A percentile compares a stretch with the other conserved stretches of the same genome.
These are phyloP conservation scores for Daldinia childiae DNA, from an alignment of 495 filamentous ascomycete species.

Conservation along the genomic window DNA sequence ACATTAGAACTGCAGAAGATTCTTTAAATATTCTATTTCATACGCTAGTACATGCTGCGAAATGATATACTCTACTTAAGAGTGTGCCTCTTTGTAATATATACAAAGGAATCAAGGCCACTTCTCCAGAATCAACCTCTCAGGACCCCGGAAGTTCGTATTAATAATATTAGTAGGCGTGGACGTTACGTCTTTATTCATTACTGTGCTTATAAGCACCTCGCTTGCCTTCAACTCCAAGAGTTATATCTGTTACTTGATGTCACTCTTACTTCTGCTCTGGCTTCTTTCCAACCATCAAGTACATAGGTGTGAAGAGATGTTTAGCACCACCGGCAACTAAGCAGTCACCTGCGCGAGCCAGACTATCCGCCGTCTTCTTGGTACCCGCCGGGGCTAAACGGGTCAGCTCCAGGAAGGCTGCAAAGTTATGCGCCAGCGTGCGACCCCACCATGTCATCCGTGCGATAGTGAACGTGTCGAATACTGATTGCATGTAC, in stretches of 20 bases:
- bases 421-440: slow-evolving; percentile 80
- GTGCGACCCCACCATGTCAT: slow-evolving; percentile 90
- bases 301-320: slow-evolving; percentile 98
- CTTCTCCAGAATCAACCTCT: neutral
- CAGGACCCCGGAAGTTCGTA: neutral
- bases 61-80: slow-evolving; percentile 4
- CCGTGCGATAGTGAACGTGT: slow-evolving; percentile 84
- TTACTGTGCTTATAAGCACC: slow-evolving; percentile 41
- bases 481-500: slow-evolving; percentile 80
- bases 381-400: slow-evolving; percentile 86
- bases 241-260: neutral
- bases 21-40: neutral
- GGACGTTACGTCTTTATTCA: slow-evolving; percentile 35
- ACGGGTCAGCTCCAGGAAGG: slow-evolving; percentile 75
- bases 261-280: slow-evolving; percentile 41
- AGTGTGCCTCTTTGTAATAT: slow-evolving; percentile 17
- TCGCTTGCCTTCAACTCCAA: neutral
- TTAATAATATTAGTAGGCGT: slow-evolving; percentile 33
- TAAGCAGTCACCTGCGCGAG: slow-evolving; percentile 82
- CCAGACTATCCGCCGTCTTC: slow-evolving; percentile 94
- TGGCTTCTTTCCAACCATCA: slow-evolving; percentile 98
- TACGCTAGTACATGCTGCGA: slow-evolving; percentile 16
- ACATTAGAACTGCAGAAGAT: neutral
- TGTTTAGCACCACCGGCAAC: slow-evolving; percentile 92
- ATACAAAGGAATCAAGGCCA: slow-evolving; percentile 26